Evolutionary conservation across 2,329 filamentous ascomycete genomes (phyloP).

Genomic region (Trichoderma oligosporum): DNA sequence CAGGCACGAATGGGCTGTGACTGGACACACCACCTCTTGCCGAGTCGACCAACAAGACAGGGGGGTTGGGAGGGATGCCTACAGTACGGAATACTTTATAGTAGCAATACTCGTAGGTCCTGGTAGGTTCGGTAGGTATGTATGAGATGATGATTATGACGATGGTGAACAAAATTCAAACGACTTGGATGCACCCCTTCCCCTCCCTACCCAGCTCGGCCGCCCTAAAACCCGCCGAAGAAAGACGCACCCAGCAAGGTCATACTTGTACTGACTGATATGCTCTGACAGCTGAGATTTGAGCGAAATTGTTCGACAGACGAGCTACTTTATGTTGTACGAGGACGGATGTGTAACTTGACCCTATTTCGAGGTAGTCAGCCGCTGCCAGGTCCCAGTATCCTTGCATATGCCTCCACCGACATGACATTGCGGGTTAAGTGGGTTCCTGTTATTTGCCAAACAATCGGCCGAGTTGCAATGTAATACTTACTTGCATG

Average conservation of each 20-base stretch:
- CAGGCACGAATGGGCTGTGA: constrained; percentile 15
- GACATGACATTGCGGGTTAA: neutral
- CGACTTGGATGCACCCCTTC: neutral
- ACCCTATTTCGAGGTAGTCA: constrained; percentile 12
- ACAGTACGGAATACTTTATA: neutral
- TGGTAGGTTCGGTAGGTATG: no score
- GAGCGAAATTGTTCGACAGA: neutral
- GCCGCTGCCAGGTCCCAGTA: constrained; percentile 19
- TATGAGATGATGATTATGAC: neutral
- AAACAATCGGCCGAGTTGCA: neutral
- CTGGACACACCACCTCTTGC: neutral
- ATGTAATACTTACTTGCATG: neutral
- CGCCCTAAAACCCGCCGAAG: neutral
- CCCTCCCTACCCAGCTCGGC: neutral
- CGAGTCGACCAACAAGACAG: neutral
- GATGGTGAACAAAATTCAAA: neutral
- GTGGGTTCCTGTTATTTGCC: constrained; percentile 13
- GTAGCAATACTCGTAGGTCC: no score
- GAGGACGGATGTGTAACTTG: neutral
- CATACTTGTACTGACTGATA: no score
- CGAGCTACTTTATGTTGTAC: neutral
- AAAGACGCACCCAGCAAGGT: neutral
- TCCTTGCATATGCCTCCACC: constrained; percentile 11
- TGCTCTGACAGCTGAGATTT: neutral
- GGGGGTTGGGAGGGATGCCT: neutral